Base-by-base conservation (phyloP, 169 alveolate species). In the Ichthyophthirius multifiliis region DNA sequence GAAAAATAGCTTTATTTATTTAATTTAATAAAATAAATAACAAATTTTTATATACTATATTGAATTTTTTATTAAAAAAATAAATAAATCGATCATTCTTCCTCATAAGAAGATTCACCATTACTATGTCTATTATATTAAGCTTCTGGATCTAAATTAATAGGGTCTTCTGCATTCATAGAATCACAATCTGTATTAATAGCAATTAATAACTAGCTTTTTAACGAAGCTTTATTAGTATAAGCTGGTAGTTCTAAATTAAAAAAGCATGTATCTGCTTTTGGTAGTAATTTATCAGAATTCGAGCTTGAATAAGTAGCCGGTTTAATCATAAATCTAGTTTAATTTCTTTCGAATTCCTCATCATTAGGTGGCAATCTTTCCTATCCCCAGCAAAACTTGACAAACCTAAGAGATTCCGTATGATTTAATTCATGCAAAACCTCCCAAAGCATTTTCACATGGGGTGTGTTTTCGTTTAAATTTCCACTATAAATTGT, bases 181-280 rank as follows among this genome's bases (percentile, higher is more conserved):
- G 92, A 71, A 55, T 88, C 95, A 81, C 88, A 82, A 84, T 94
- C 97, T 1, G 90, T 71, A 35, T 85, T 73, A 43, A 94, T 90
- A 15, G 96, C 97, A 48, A 85, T 75, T 43, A 89, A 75, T 73
- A 94, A 65, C 67, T 88, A 83, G 32, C 85, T 82, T 74, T 85
- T 89, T 87, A 94, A 65, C 10, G 89, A 84, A 39, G 89, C 91
- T 76, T 89, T 90, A 20, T 85, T 65, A 16, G 93, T 74, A 79
- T 95, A 95, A 46, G 90, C 88, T 6, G 98, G 98, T 23, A 95
- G 62, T 83, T 91, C 96, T 32, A 93, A 82, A 84, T 95, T 93
- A 73, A 95, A 95, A 92, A 95, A 95, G 75, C 98, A 95, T 41
- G 98, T 95, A 84, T 95, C 97, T 63, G 98, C 98, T 83, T 86